These are phyloP conservation scores for Triticum turgidum DNA, from an alignment of 176 grass and related monocot species.

Conservation along the genomic window DNA sequence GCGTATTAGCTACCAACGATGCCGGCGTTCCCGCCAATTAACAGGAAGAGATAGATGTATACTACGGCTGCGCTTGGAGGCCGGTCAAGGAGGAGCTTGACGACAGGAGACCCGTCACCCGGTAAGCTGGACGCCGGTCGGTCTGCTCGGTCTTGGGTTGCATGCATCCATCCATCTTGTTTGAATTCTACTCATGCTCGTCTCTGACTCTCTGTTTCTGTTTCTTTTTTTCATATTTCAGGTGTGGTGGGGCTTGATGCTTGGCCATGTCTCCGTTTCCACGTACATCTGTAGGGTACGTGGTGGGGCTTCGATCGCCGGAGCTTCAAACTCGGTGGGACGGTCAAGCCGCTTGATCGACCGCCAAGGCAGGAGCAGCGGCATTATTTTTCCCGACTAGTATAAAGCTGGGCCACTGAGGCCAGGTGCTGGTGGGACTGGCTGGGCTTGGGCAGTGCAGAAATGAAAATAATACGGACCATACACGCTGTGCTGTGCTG, in stretches of 20 bases:
- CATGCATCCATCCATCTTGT: not conserved
- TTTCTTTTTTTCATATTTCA: not conserved
- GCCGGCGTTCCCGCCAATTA: conserved; percentile 13
- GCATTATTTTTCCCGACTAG: not conserved
- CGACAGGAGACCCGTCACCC: conserved; percentile 40
- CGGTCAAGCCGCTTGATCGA: conserved; percentile 34
- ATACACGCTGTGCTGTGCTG: not conserved
- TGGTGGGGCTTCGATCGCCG: not conserved
- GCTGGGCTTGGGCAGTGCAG: not conserved
- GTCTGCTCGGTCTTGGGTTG: not conserved
- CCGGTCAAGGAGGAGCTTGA: conserved; percentile 26
- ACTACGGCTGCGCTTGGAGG: not conserved
- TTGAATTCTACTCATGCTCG: conserved; percentile 10
- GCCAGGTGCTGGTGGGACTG: conserved; percentile 3
- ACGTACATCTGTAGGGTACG: not conserved
- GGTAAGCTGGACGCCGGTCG: conserved; percentile 48
- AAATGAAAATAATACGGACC: not conserved
- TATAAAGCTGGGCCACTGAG: not conserved
- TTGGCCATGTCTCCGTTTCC: conserved; percentile 17
- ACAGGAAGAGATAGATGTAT: not conserved
- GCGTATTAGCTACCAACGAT: not conserved
- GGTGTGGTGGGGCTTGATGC: conserved; percentile 42
- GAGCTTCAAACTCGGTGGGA: conserved; percentile 12
- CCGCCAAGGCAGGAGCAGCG: not conserved
- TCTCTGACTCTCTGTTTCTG: not conserved